phyloP scores from a whole-genome alignment of 2,329 filamentous ascomycete genomes.

The Fusarium sp. region DNA sequence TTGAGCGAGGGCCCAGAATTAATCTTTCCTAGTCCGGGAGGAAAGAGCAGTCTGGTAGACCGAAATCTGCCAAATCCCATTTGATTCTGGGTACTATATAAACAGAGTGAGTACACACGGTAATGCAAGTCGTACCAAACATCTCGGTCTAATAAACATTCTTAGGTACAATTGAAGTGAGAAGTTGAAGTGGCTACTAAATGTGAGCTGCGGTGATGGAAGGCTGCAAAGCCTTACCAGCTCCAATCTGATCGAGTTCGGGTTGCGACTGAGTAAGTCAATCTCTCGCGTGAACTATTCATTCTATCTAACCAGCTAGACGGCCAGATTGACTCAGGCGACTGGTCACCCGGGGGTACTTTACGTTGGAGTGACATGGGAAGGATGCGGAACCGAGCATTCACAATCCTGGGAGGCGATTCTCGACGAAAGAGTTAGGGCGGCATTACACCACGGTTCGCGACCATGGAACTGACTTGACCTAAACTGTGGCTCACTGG shows the following conservation, averaged over 20 bases:
- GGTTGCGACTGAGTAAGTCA: neutral
- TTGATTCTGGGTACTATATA: neutral
- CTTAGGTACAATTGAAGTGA: neutral
- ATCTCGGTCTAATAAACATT: neutral
- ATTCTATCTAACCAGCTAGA: neutral
- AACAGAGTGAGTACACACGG: neutral
- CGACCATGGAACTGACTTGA: neutral
- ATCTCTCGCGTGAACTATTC: neutral
- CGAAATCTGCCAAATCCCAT: neutral
- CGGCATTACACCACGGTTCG: neutral
- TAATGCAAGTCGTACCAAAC: neutral
- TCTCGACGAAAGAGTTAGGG: neutral
- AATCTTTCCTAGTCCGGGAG: neutral
- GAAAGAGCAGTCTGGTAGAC: too few species aligned
- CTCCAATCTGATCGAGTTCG: neutral
- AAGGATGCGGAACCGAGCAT: neutral
- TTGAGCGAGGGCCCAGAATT: neutral
- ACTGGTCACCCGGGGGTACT: too few species aligned
- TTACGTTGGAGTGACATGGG: neutral
- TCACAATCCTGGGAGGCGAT: neutral
- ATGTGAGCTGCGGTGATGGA: neutral
- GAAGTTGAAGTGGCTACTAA: neutral
- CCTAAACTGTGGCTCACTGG: neutral
- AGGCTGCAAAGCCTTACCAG: neutral
- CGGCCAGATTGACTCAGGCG: too few species aligned